Base-by-base conservation (phyloP, 1,284 basidiomycete genomes). In the Caloboletus firmus region DNA sequence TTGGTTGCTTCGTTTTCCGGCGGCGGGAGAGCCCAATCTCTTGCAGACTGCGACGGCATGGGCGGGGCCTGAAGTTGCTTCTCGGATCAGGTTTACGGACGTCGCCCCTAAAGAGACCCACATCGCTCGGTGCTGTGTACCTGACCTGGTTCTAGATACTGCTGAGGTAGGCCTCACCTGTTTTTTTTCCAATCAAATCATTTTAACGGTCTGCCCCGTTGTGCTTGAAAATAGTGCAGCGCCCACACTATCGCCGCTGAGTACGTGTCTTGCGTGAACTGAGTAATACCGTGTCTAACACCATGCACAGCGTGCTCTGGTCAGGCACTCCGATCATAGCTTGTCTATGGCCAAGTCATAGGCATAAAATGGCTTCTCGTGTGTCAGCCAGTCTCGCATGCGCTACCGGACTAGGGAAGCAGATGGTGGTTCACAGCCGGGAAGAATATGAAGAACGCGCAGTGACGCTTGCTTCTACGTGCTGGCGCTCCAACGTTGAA, bases 231-330 rank as follows among this genome's bases (percentile, higher is more conserved):
- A 50, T 39, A 81, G 78, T 84, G 83, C 65, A 84, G 81, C 56
- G 83, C 83, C 5, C 83, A 85, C 58, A 85, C 83, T 10, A 79
- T 82, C 13, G 80, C 82, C 8, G 78, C 79, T 15, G 83, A 85
- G 79, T 81, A 55, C 50, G 78, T 69, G 28, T 40, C 10, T 28
- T 49, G 6, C 28, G n/a, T 22, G 18, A 17, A 46, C 24, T 17
- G 28, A 49, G 5, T 3, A 13, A 39, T 4, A 2, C 3, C 40
- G 7, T 45, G 18, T 46, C 54, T 68, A 13, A 69, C 17, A 5
- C 31, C 11, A 11, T 36, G 24, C 2, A 35, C 58, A 78, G 79
- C 60, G 79, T 84, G 34, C 67, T 85, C 28, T 85, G 83, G 83
- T 74, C 78, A 2, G 82, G 80, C 9, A 84, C 83, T 2, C 83